Percentiles rank a stretch among this genome's conserved stretches.
Evolutionary conservation across 768 basidiomycete species (phyloP).

Genomic region (Ramaria sp.): DNA sequence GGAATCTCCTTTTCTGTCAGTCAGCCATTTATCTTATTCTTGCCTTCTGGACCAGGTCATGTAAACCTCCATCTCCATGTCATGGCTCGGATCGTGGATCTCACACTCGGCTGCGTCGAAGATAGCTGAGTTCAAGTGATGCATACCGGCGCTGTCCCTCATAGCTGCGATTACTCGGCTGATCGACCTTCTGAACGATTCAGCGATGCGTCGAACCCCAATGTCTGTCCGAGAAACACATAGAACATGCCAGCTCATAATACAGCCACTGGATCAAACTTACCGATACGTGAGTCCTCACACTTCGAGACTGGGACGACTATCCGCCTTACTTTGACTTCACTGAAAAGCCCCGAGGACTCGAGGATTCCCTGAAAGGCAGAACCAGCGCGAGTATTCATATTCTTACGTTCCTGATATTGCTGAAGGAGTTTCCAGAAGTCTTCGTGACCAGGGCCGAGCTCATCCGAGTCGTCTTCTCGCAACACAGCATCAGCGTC

Average conservation of each 20-base stretch:
- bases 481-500: constrained; percentile 7
- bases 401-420: too few relatives aligned
- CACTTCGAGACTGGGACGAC: neutral
- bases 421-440: too few relatives aligned
- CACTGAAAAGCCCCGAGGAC: neutral
- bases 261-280: neutral
- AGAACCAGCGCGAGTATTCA: neutral
- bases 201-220: neutral
- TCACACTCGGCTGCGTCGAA: neutral
- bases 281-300: neutral
- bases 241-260: neutral
- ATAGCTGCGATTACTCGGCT: neutral
- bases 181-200: neutral
- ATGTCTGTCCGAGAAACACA: neutral
- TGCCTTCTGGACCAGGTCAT: too few relatives aligned
- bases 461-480: neutral
- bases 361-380: neutral
- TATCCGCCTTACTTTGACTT: constrained; percentile 3
- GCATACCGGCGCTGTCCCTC: neutral
- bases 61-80: too few relatives aligned
- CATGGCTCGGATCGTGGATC: too few relatives aligned
- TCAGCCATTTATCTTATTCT: too few relatives aligned
- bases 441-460: too few relatives aligned
- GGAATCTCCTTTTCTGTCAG: too few relatives aligned
- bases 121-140: neutral